Evolutionary conservation across 73 alveolate genomes (phyloP), one percentile per base, ranked within the genome.

Genomic region (Paramecium primaurelia): DNA sequence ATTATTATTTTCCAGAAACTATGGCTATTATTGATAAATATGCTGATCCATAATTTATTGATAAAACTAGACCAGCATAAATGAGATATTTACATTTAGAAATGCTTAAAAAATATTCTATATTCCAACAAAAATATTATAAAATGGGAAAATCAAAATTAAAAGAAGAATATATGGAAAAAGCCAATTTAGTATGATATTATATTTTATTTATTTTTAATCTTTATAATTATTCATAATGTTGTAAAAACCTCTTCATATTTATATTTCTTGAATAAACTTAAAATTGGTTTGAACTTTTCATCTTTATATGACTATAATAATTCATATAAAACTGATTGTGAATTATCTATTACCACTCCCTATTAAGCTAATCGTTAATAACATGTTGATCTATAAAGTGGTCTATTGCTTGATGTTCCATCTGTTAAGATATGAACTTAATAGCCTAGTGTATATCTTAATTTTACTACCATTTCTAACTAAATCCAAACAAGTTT

Each of bases 351-450:
- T 1, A 87, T 18, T 30, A 60, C 83, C 1, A 77, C 93, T 26
- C 93, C 93, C 59, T 49, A 16, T 49, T 49, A 49, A 3, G 59
- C 59, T 49, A 86, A 40, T 59, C 93, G 44, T 59, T 86, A 25
- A 86, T 60, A 86, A 4, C 87, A 59, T 28, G 93, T 59, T 32
- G 87, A 30, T 59, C 93, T 86, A 36, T 86, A 71, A 30, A 86
- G 36, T 1, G 86, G 59, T 38, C 59, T 59, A 32, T 60, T 86
- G 37, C 93, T 86, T 34, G 93, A 60, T 37, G 84, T 86, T 32
- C 93, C 93, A 86, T 86, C 93, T 6, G 93, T 59, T 86, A 86
- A 86, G 30, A 86, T 40, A 59, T 86, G 93, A 32, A 86, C 93
- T 58, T 71, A 38, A 71, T 59, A 86, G n/a, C 71, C 60, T 49